Percentiles rank a stretch among this genome's conserved stretches.
Evolutionary conservation across 495 filamentous ascomycete genomes (phyloP).

Genomic region (Collariella sp.): DNA sequence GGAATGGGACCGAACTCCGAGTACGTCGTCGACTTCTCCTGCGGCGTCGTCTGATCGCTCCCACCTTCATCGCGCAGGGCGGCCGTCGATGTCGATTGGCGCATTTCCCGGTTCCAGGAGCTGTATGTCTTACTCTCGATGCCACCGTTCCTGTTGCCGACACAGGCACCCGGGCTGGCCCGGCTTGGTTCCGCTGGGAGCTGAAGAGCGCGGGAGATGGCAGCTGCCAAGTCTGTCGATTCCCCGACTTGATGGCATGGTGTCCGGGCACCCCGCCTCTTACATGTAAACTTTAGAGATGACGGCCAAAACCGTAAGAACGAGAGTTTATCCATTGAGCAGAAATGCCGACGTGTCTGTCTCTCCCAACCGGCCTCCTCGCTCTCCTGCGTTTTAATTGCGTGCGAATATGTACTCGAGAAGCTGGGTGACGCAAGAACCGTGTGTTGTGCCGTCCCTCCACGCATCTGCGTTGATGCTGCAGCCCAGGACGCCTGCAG

Average conservation of each 20-base stretch:
- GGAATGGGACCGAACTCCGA: background rate
- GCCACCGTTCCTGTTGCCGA: background rate
- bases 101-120: background rate
- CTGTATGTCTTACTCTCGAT: background rate
- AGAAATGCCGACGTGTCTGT: no score
- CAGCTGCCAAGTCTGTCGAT: background rate
- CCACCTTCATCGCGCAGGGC: background rate
- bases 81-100: background rate
- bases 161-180: background rate
- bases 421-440: background rate
- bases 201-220: constrained; percentile 1
- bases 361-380: no score
- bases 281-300: no score
- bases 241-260: background rate
- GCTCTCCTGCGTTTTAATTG: background rate
- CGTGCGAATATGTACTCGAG: background rate
- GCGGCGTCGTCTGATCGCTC: background rate
- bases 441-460: background rate
- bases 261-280: background rate
- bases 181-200: background rate
- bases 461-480: background rate
- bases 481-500: background rate
- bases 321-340: no score
- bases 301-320: no score
- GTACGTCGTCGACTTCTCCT: no score